These are phyloP conservation scores for Tausonia pullulans DNA, from an alignment of 1,284 basidiomycete species.

Conservation along the genomic window DNA sequence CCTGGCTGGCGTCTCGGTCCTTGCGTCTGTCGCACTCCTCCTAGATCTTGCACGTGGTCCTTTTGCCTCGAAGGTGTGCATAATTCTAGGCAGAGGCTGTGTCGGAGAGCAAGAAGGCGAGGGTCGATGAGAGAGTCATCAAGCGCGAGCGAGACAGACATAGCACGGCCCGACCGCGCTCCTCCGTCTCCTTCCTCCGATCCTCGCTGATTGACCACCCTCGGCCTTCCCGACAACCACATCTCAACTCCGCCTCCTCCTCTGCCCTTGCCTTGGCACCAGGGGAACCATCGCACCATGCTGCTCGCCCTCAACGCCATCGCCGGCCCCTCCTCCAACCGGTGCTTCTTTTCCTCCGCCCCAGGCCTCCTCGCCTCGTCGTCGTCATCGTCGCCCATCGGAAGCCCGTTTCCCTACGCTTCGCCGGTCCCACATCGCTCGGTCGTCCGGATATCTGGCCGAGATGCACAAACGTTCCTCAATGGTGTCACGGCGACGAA, in stretches of 20 bases:
- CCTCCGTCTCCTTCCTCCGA: no score
- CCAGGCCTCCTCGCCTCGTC: neutral
- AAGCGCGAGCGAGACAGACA: no score
- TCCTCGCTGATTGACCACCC: no score
- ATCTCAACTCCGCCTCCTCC: neutral
- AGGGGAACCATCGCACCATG: neutral
- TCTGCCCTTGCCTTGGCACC: neutral
- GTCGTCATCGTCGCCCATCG: no score
- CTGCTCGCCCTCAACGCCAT: neutral
- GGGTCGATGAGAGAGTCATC: neutral
- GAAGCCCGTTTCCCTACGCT: neutral
- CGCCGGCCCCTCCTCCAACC: neutral
- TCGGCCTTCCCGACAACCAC: neutral
- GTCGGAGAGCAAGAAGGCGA: neutral
- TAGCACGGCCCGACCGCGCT: no score
- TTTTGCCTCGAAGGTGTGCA: no score
- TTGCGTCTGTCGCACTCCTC: no score
- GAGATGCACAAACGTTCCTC: conserved; percentile 72
- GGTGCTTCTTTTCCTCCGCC: neutral
- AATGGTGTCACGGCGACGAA: conserved; percentile 69
- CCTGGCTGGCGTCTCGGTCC: no score
- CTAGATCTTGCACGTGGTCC: no score
- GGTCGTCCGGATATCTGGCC: conserved; percentile 65
- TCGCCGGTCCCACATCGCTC: conserved; percentile 51
- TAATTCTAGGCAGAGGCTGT: no score